A percentile compares a stretch with the other conserved stretches of the same genome.
phyloP scores from a whole-genome alignment of 805 yeast species.

The Danielia oregonensis region DNA sequence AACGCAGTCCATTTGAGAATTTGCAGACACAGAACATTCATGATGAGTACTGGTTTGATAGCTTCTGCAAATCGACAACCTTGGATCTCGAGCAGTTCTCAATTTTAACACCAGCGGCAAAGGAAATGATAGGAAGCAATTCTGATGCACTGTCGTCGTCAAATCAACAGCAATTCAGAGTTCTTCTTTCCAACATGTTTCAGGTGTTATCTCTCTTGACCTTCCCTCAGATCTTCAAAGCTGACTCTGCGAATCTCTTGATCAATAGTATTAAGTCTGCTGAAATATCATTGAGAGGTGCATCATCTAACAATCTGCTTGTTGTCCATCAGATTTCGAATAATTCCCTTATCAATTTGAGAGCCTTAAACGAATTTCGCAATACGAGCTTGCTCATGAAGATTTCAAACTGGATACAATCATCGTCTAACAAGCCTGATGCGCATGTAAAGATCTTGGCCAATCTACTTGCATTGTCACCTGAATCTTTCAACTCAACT shows the following conservation, averaged over 20 bases:
- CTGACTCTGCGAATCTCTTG: conserved; percentile 37
- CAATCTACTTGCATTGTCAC: conserved; percentile 28
- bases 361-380: conserved; percentile 44
- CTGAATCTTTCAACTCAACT: conserved; percentile 29
- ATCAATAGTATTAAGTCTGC: conserved; percentile 58
- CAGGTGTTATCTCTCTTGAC: conserved; percentile 32
- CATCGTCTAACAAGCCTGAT: conserved; percentile 22
- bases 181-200: conserved; percentile 31
- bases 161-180: conserved; percentile 24
- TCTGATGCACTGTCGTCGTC: conserved; percentile 8
- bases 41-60: conserved; percentile 23
- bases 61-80: conserved; percentile 18
- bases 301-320: conserved; percentile 33
- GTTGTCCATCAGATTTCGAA: conserved; percentile 57
- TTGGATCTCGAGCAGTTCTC: conserved; percentile 22
- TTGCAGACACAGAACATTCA: conserved; percentile 13
- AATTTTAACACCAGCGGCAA: conserved; percentile 23
- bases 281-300: conserved; percentile 65
- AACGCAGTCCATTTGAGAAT: conserved; percentile 12
- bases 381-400: conserved; percentile 32
- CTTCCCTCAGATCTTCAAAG: conserved; percentile 35
- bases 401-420: conserved; percentile 33
- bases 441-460: conserved; percentile 33
- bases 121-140: conserved; percentile 25
- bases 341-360: conserved; percentile 55